Evolutionary conservation across 176 grass and related monocot species (phyloP).

Genomic region (Eragrostis curvula): DNA sequence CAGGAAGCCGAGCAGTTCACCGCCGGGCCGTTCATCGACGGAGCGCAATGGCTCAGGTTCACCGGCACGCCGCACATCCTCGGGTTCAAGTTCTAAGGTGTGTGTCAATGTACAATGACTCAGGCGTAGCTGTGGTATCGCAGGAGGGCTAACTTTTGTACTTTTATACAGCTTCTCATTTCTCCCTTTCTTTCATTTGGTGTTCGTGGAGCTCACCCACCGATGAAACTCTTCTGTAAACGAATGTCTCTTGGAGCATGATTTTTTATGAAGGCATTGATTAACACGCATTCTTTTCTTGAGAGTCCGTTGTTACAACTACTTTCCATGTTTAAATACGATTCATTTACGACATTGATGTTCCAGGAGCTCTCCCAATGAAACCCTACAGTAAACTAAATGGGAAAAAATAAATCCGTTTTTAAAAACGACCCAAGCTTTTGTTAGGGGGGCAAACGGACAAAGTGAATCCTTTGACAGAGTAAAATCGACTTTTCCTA

Average conservation of each 20-base stretch:
- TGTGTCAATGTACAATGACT: conserved; percentile 9
- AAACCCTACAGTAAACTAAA: too few species aligned
- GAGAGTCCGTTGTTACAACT: too few species aligned
- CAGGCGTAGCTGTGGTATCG: background rate
- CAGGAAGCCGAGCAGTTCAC: conserved; percentile 60
- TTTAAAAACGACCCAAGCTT: too few species aligned
- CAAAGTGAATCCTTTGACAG: too few species aligned
- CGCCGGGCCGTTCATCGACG: conserved; percentile 56
- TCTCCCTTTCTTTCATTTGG: background rate
- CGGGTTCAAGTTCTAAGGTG: conserved; percentile 44
- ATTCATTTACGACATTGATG: too few species aligned
- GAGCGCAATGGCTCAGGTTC: conserved; percentile 50
- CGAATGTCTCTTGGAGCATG: background rate
- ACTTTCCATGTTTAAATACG: too few species aligned
- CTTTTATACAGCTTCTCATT: background rate
- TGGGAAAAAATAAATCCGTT: too few species aligned
- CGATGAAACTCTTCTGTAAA: conserved; percentile 4
- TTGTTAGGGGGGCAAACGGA: too few species aligned
- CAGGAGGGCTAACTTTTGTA: conserved; percentile 22
- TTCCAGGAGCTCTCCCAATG: too few species aligned
- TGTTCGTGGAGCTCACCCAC: background rate
- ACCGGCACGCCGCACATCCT: conserved; percentile 56
- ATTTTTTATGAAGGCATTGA: background rate
- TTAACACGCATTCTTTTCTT: background rate
- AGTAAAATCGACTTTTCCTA: too few species aligned